Percentiles rank a stretch among this genome's conserved stretches.
phyloP scores from a whole-genome alignment of 2,329 filamentous ascomycete species.

The Grosmannia serpens region DNA sequence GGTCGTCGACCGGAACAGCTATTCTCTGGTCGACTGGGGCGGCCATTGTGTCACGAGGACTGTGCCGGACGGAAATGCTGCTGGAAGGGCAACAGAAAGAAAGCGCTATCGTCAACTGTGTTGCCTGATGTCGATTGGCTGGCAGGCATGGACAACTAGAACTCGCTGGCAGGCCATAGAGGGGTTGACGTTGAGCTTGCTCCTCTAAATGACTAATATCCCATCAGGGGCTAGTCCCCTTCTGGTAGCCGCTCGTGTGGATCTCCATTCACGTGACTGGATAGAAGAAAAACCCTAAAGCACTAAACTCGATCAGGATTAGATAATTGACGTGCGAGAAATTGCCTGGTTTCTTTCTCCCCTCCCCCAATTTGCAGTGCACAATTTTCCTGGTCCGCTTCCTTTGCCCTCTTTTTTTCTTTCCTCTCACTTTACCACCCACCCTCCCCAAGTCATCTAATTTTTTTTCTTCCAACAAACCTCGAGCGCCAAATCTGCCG shows the following conservation, averaged over 20 bases:
- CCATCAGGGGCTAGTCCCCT: not conserved
- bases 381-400: slow-evolving; percentile 1
- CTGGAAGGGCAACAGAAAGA: not conserved
- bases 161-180: too few species aligned
- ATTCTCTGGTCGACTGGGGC: slow-evolving; percentile 53
- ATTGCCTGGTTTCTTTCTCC: slow-evolving; percentile 27
- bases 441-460: slow-evolving; percentile 12
- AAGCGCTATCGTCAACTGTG: too few species aligned
- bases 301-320: slow-evolving; percentile 6
- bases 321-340: slow-evolving; percentile 3
- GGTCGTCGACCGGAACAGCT: slow-evolving; percentile 80
- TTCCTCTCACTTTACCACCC: slow-evolving; percentile 8
- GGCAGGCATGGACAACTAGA: too few species aligned
- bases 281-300: slow-evolving; percentile 10
- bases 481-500: slow-evolving; percentile 42
- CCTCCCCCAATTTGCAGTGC: slow-evolving; percentile 21
- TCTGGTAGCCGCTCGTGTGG: slow-evolving; percentile 5
- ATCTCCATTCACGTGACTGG: slow-evolving; percentile 2
- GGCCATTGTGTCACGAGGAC: slow-evolving; percentile 33
- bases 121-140: too few species aligned
- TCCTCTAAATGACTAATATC: not conserved
- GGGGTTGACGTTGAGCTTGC: too few species aligned
- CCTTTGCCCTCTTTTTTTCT: slow-evolving; percentile 13
- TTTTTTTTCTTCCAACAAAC: slow-evolving; percentile 19
- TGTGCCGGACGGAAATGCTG: too few species aligned